phyloP scores from a whole-genome alignment of 192 early-diverging fungal genomes.

The Linnemannia exigua region DNA sequence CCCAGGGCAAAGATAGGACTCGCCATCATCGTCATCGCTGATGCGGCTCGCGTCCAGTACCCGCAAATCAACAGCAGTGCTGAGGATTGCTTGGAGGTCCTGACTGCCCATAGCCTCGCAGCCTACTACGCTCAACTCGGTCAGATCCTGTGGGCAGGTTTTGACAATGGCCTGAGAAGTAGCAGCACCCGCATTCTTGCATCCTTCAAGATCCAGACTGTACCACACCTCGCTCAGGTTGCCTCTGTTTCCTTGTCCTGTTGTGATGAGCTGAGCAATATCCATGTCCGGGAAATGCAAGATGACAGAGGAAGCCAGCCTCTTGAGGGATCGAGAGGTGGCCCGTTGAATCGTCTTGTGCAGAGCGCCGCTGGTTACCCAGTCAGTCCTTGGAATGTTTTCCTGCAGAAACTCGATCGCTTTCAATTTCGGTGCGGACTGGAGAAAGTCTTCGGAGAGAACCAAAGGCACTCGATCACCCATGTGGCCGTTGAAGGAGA shows the following conservation, averaged over 20 bases:
- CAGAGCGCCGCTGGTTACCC: background rate
- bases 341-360: background rate
- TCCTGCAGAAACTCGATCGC: background rate
- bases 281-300: background rate
- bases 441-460: constrained; percentile 1
- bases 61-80: background rate
- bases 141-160: background rate
- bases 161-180: background rate
- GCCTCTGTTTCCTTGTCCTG: background rate
- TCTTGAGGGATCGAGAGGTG: background rate
- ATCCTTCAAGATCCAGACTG: background rate
- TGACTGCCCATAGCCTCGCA: background rate
- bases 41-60: background rate
- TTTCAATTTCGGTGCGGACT: background rate
- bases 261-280: background rate
- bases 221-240: background rate
- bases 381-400: background rate
- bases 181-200: background rate
- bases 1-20: background rate
- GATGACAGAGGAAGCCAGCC: background rate
- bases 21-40: too few relatives aligned
- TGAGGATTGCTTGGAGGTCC: background rate
- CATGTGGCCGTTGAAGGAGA: constrained; percentile 1
- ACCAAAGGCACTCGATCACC: background rate
- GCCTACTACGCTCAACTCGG: background rate